Percentiles rank a stretch among this genome's conserved stretches.
Evolutionary conservation across 352 stramenopile species (phyloP).

Genomic region (Aphanomyces cochlioides): DNA sequence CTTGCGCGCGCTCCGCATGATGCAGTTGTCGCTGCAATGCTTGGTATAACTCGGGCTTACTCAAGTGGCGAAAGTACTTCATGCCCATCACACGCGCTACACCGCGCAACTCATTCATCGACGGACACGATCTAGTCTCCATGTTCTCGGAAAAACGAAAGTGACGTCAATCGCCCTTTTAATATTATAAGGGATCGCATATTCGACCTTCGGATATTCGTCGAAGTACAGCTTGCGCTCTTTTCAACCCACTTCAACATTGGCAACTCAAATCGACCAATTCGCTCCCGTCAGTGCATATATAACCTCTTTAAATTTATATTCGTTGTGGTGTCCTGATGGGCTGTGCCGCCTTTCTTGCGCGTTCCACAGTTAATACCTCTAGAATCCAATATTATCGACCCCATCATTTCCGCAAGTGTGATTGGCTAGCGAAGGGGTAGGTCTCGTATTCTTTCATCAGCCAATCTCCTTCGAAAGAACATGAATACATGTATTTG

Average conservation of each 20-base stretch:
- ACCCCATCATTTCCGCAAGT: too few relatives aligned
- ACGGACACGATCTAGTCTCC: constrained; percentile 80
- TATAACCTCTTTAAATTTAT: background rate
- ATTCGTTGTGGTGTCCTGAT: background rate
- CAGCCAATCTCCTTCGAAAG: constrained; percentile 10
- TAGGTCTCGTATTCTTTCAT: background rate
- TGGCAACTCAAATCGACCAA: constrained; percentile 8
- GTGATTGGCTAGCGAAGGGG: too few relatives aligned
- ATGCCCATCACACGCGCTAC: constrained; percentile 68
- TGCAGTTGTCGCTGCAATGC: constrained; percentile 61
- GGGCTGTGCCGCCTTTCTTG: background rate
- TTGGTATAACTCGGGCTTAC: constrained; percentile 74
- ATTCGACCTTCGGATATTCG: constrained; percentile 10
- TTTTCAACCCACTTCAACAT: constrained; percentile 15
- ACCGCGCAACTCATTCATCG: constrained; percentile 67
- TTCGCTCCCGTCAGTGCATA: background rate
- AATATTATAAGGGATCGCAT: constrained; percentile 3
- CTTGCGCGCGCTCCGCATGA: constrained; percentile 20
- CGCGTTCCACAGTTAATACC: constrained; percentile 5
- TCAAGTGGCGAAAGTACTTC: constrained; percentile 81
- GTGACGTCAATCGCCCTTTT: constrained; percentile 16
- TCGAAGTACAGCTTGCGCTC: constrained; percentile 10
- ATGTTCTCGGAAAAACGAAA: constrained; percentile 36
- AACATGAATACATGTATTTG: background rate
- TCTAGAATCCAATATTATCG: constrained; percentile 3